phyloP scores from a whole-genome alignment of 805 yeast species.

The Wickerhamiella siamensis region DNA sequence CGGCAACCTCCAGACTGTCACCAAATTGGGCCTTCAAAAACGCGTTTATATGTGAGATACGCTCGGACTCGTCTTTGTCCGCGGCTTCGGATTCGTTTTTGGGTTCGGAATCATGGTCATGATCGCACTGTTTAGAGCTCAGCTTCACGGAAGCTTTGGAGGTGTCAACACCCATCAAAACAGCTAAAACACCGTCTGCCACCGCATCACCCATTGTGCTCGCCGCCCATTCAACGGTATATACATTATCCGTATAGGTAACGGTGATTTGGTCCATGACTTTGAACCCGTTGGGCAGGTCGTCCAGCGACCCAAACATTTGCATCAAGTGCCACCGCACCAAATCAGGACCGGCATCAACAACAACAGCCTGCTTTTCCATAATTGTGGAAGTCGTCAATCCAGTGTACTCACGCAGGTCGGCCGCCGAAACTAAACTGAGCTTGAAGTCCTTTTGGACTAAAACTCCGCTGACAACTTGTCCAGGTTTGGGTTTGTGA shows the following conservation, averaged over 20 bases:
- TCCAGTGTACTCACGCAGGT: conserved; percentile 78
- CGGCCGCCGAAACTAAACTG: conserved; percentile 68
- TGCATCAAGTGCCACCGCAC: conserved; percentile 83
- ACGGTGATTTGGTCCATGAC: conserved; percentile 53
- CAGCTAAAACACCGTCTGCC: conserved; percentile 88
- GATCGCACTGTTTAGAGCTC: conserved; percentile 37
- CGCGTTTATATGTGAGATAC: conserved; percentile 36
- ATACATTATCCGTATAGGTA: conserved; percentile 32
- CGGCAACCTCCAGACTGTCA: conserved; percentile 35
- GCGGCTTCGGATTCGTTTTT: conserved; percentile 9
- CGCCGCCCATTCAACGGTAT: conserved; percentile 80
- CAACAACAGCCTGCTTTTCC: conserved; percentile 64
- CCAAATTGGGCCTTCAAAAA: conserved; percentile 82
- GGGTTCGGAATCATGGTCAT: conserved; percentile 8
- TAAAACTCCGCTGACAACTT: conserved; percentile 60
- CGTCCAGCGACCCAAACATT: conserved; percentile 80
- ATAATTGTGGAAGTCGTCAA: conserved; percentile 71
- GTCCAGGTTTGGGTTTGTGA: conserved; percentile 32
- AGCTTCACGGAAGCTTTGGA: conserved; percentile 89
- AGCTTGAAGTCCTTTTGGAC: conserved; percentile 76
- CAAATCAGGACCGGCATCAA: conserved; percentile 67
- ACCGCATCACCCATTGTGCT: conserved; percentile 80
- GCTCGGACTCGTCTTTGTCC: conserved; percentile 17
- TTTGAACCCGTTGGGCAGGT: conserved; percentile 36
- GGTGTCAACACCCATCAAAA: conserved; percentile 79